A percentile compares a stretch with the other conserved stretches of the same genome.
phyloP scores from a whole-genome alignment of 2,329 filamentous ascomycete genomes.

The Chaetothyriales sp. region DNA sequence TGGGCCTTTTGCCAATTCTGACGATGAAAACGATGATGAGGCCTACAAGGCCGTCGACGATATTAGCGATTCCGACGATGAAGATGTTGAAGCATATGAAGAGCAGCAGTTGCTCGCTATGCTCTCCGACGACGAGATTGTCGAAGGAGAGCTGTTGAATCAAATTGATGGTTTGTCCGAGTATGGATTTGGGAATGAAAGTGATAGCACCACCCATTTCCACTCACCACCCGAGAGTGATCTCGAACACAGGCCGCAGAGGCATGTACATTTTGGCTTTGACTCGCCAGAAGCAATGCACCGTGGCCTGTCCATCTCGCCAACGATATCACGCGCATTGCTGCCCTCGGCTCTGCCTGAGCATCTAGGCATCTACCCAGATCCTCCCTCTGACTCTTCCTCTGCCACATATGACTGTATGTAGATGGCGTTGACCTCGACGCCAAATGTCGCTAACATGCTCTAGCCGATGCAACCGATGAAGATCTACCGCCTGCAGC shows the following conservation, averaged over 20 bases:
- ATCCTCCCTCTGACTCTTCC: background rate
- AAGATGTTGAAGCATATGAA: constrained; percentile 51
- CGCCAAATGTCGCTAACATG: constrained; percentile 9
- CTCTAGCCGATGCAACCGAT: constrained; percentile 14
- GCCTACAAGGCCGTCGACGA: constrained; percentile 60
- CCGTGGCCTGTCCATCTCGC: constrained; percentile 13
- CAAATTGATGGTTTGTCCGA: constrained; percentile 18
- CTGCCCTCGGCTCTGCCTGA: constrained; percentile 16
- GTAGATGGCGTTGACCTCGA: constrained; percentile 5
- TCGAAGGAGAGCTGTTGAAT: constrained; percentile 14
- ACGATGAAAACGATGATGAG: constrained; percentile 22
- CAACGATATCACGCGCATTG: constrained; percentile 16
- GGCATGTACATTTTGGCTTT: constrained; percentile 56
- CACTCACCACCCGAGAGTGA: constrained; percentile 16
- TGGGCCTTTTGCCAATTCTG: constrained; percentile 5
- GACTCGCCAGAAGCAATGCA: constrained; percentile 8
- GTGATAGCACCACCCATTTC: constrained; percentile 20
- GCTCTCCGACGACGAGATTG: constrained; percentile 21
- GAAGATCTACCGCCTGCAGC: constrained; percentile 31
- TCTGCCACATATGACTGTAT: constrained; percentile 14
- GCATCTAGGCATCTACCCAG: background rate
- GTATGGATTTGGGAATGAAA: constrained; percentile 18
- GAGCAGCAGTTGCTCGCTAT: constrained; percentile 14
- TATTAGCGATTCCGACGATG: constrained; percentile 66
- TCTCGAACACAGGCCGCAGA: constrained; percentile 27